Evolutionary conservation across 345 rosid genomes (phyloP), one percentile per base, ranked within the genome.

Genomic region (Anacardium occidentale): DNA sequence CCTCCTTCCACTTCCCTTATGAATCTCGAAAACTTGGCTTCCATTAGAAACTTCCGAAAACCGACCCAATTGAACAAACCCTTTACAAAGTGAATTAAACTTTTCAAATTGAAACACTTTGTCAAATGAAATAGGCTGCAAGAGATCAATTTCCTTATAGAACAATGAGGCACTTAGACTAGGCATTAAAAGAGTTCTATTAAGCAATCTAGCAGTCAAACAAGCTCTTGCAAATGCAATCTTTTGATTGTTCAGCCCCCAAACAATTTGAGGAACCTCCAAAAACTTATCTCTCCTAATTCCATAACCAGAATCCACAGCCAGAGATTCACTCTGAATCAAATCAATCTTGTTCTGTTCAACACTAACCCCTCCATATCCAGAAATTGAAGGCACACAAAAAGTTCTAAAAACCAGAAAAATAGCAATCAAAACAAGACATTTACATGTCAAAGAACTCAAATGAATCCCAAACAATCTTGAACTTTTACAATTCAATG

Each of bases 181-280:
- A 53, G 99, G 99, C 98, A 95, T 83, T 59, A 95, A 77, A 73
- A 95, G 97, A 48, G 99, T 89, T 29, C 97, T 77, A 67, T 93
- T 95, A 80, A 95, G 85, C 86, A 82, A 68, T 71, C 94, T 88
- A 8, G 99, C 97, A 18, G 94, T 92, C 34, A 95, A 81, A 76
- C 94, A 93, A 69, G 99, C 93, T 78, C 99, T 91, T 21, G 99
- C 94, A 75, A 95, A 87, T 71, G 98, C 96, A 25, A 95, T 95
- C 87, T 95, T 95, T 77, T 95, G 99, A 80, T 95, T 95, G 85
- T 95, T 95, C 12, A 95, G 69, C 42, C 99, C 99, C 99, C 99
- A 95, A 0, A 91, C 97, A 57, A 95, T 93, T 76, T 93, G 99
- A 68, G 99, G 99, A 83, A 84, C 94, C 80, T 87, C 92, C 48